Percentiles rank a stretch among this genome's conserved stretches.
phyloP scores from a whole-genome alignment of 306 rosid genomes.

The Mimosa bimucronata region DNA sequence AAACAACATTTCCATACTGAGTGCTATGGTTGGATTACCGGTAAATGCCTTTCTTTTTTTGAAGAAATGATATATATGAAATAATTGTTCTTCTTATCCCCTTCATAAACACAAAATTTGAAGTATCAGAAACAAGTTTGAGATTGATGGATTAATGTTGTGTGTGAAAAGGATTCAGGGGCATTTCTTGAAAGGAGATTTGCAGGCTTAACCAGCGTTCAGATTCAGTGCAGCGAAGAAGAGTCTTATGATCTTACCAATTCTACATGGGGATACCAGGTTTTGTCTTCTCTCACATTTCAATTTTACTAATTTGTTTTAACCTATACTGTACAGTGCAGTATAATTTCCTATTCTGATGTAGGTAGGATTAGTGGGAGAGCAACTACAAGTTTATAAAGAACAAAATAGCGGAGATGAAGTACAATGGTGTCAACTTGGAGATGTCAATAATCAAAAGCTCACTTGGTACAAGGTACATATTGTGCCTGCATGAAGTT shows the following conservation, averaged over 20 bases:
- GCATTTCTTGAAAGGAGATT: conserved; percentile 71
- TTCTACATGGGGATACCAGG: conserved; percentile 73
- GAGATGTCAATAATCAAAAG: conserved; percentile 36
- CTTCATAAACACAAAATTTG: background rate
- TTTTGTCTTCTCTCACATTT: conserved; percentile 21
- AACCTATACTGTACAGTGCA: background rate
- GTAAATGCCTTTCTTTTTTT: conserved; percentile 34
- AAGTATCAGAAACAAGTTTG: background rate
- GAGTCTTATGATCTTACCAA: conserved; percentile 53
- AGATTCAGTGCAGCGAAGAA: conserved; percentile 50
- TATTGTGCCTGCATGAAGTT: background rate
- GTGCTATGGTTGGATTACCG: conserved; percentile 78
- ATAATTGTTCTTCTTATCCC: conserved; percentile 5
- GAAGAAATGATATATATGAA: background rate
- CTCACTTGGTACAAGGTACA: conserved; percentile 75
- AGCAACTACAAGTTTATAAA: conserved; percentile 49
- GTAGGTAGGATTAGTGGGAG: conserved; percentile 69
- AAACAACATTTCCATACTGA: conserved; percentile 63
- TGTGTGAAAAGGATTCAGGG: conserved; percentile 68
- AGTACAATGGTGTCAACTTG: conserved; percentile 49
- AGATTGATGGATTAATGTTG: background rate
- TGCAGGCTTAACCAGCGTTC: conserved; percentile 57
- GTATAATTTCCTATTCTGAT: conserved; percentile 1
- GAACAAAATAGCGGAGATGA: conserved; percentile 41
- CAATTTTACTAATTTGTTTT: background rate